Conservation (phyloP, 345 rosid species). For the Luvunga scandens region DNA sequence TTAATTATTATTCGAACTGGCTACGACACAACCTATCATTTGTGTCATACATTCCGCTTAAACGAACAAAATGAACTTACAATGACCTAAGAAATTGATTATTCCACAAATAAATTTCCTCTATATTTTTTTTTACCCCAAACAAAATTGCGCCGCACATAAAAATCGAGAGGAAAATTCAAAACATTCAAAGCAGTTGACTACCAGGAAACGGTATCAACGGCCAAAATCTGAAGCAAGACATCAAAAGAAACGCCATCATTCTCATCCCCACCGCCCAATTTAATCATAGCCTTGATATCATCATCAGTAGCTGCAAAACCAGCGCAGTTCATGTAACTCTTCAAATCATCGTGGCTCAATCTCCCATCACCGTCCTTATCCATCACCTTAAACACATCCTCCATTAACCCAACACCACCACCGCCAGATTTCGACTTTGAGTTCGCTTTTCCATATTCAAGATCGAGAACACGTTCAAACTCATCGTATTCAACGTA, state of each 20-base stretch:
- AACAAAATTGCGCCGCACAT: too few species aligned
- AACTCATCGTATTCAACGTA: slow-evolving; percentile 90
- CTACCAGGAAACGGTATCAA: slow-evolving; percentile 8
- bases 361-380: slow-evolving; percentile 81
- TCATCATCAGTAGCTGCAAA: slow-evolving; percentile 59
- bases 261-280: slow-evolving; percentile 49
- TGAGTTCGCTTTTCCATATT: slow-evolving; percentile 5
- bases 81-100: neutral
- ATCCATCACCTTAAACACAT: slow-evolving; percentile 75
- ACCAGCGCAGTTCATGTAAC: slow-evolving; percentile 66
- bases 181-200: neutral
- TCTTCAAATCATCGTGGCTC: slow-evolving; percentile 61
- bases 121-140: too few species aligned
- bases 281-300: slow-evolving; percentile 58
- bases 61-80: neutral
- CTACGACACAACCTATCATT: too few species aligned
- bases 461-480: slow-evolving; percentile 52
- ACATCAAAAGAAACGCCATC: slow-evolving; percentile 57
- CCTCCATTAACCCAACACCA: slow-evolving; percentile 39
- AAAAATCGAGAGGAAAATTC: neutral
- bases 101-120: too few species aligned
- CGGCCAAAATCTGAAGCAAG: slow-evolving; percentile 52
- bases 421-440: neutral
- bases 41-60: neutral
- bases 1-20: too few species aligned